phyloP scores from a whole-genome alignment of 1,284 basidiomycete genomes.

The Malassezia pachydermatis region DNA sequence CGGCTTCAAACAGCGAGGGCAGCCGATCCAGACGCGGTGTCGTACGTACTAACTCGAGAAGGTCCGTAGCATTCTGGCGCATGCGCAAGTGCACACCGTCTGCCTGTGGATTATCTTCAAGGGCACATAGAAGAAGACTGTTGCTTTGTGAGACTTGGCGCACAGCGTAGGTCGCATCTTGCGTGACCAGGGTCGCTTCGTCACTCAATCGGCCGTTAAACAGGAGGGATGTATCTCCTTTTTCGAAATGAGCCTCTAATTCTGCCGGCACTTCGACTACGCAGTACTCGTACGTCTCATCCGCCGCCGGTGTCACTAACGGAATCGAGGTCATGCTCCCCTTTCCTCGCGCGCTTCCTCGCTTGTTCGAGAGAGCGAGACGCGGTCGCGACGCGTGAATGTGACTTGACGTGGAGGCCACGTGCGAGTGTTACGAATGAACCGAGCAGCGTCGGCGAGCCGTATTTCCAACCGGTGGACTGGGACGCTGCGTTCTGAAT shows the following conservation, averaged over 20 bases:
- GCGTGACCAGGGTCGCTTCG: constrained; percentile 38
- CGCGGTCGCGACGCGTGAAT: neutral
- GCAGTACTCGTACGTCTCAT: constrained; percentile 15
- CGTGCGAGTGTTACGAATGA: neutral
- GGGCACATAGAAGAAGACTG: constrained; percentile 32
- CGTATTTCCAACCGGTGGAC: too few relatives aligned
- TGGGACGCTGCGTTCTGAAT: too few relatives aligned
- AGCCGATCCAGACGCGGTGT: constrained; percentile 31
- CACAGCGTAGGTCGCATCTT: constrained; percentile 30
- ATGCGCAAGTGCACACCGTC: constrained; percentile 17
- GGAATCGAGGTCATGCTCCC: neutral
- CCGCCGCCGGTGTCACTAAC: constrained; percentile 7
- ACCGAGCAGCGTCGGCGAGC: too few relatives aligned
- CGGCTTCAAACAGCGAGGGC: constrained; percentile 23
- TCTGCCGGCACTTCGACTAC: constrained; percentile 31
- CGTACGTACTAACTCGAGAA: constrained; percentile 34
- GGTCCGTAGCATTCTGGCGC: constrained; percentile 27
- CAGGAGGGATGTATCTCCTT: constrained; percentile 19
- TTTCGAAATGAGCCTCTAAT: constrained; percentile 23
- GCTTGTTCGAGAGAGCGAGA: neutral
- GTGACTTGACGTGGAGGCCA: neutral
- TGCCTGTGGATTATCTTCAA: constrained; percentile 12
- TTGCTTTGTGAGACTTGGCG: constrained; percentile 40
- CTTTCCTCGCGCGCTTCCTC: constrained; percentile 1
- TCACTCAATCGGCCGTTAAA: constrained; percentile 40